Base-by-base conservation (phyloP, 441 rosid species). In the Jatropha multifida region DNA sequence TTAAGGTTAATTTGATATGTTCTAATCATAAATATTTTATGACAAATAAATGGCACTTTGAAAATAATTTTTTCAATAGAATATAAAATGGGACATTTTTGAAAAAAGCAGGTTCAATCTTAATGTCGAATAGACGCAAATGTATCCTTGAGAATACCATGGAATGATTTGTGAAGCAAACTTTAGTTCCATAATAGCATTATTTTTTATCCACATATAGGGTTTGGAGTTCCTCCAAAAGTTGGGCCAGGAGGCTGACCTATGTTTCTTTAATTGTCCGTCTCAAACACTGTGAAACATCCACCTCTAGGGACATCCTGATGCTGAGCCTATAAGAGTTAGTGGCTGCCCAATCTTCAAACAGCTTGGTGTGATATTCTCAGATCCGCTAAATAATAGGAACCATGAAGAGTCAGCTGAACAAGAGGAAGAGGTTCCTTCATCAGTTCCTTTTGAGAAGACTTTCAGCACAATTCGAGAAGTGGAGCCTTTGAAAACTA, bases 261-360 rank as follows among this genome's bases (percentile, higher is more conserved):
- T 59, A 26, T 74, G 56, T 72, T 76, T 77, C 27, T 38, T 75
- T 26, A 23, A 73, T 42, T 54, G 38, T 44, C 26, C 42, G 13
- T 70, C 41, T 65, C 68, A 23, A 67, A 71, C 46, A 23, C 14
- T 18, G 41, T 70, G 41, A 58, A 72, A 73, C 66, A 32, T 42
- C 38, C 42, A 13, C 62, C 4, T 76, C 58, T 80, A 86, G 91
- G 94, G n/a, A 72, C 85, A 83, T 74, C 88, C 91, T n/a, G 91
- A 87, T 70, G 89, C 91, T 65, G 90, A 87, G 73, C 71, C 75
- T 58, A 79, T 87, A 37, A 85, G 77, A 85, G 73, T 62, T 58
- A 69, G 65, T 72, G 92, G 86, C 74, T 85, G 90, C 80, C 84
- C 89, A 20, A 72, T 86, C 49, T 87, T 88, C 77, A 78, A 72